A percentile compares a stretch with the other conserved stretches of the same genome.
phyloP scores from a whole-genome alignment of 345 rosid species.

The Zanthoxylum bungeanum region DNA sequence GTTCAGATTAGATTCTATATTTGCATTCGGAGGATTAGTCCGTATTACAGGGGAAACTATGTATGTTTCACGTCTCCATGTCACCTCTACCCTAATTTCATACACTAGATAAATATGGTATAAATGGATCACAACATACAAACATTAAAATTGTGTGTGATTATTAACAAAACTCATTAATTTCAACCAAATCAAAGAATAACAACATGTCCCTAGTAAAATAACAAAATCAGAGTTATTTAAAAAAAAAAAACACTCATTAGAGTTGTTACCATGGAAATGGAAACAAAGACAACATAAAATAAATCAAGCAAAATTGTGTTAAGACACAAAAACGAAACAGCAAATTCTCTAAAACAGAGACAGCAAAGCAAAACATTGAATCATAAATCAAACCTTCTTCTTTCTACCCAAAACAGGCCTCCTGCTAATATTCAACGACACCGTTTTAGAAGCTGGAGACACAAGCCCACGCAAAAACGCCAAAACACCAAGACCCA shows the following conservation, averaged over 20 bases:
- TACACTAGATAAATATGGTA: no score
- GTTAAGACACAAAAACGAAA: neutral
- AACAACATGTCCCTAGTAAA: neutral
- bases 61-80: no score
- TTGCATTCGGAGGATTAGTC: no score
- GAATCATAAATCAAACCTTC: constrained; percentile 36
- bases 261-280: neutral
- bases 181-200: neutral
- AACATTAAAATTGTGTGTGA: neutral
- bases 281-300: neutral
- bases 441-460: constrained; percentile 14
- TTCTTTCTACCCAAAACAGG: constrained; percentile 52
- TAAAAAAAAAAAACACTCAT: neutral
- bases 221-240: neutral
- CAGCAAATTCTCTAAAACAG: neutral
- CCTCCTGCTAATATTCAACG: constrained; percentile 31
- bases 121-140: no score
- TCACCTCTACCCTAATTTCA: no score
- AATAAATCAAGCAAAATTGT: neutral
- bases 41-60: no score
- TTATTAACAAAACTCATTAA: neutral
- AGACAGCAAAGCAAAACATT: neutral
- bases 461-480: constrained; percentile 57
- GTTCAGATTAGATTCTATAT: no score
- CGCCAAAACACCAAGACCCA: constrained; percentile 54